Percentiles rank a stretch among this genome's conserved stretches.
phyloP scores from a whole-genome alignment of 2,329 filamentous ascomycete genomes.

The Botrytis fragariae region DNA sequence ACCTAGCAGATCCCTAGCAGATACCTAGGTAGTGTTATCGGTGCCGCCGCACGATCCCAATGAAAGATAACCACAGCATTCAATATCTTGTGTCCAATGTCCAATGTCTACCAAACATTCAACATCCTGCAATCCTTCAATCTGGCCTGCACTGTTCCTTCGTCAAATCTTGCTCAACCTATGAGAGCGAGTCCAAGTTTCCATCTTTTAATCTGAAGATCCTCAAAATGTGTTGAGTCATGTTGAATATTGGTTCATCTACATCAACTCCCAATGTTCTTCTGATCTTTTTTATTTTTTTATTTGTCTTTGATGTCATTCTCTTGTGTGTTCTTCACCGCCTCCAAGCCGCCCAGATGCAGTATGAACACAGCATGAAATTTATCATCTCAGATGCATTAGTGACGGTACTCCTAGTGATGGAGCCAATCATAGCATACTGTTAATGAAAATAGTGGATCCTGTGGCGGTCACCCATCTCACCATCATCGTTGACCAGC shows the following conservation, averaged over 20 bases:
- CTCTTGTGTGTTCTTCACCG: conserved; percentile 1
- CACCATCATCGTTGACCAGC: not conserved
- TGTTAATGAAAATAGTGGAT: not conserved
- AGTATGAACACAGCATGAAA: not conserved
- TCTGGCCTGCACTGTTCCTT: not conserved
- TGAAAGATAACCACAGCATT: not conserved
- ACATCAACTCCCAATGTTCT: not conserved
- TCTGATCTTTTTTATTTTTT: not conserved
- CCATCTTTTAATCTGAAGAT: not conserved
- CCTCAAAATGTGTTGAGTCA: not conserved
- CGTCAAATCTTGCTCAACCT: not conserved
- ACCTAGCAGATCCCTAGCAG: not conserved
- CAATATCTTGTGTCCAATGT: not conserved
- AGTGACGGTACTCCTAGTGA: not conserved
- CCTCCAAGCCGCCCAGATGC: not conserved
- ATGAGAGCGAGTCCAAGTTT: not conserved
- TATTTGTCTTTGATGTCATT: not conserved
- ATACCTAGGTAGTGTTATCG: not conserved
- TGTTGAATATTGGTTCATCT: not conserved
- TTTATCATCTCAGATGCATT: not conserved
- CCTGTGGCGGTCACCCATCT: conserved; percentile 4
- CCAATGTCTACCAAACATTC: not conserved
- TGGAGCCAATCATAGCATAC: not conserved
- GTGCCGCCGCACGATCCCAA: not conserved
- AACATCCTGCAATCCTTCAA: not conserved